Evolutionary conservation across 2,329 filamentous ascomycete genomes (phyloP), one percentile per base, ranked within the genome.

Genomic region (Talaromyces sp.): DNA sequence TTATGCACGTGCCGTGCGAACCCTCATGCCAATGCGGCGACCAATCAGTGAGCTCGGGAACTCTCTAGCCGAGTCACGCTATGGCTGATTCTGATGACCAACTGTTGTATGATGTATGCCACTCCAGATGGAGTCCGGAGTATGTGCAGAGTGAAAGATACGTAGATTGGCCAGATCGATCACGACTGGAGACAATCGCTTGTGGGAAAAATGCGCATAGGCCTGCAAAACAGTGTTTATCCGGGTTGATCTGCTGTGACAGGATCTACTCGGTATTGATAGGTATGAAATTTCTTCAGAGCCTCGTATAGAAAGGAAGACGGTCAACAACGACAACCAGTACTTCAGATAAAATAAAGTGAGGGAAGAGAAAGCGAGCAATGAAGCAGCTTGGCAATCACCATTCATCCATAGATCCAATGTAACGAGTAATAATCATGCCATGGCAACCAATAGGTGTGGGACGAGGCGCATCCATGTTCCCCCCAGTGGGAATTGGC

Each of bases 21-120:
- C 37, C 37, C 47, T 35, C 22, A 11, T 24, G 24, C 19, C 32
- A 9, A 6, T 30, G 48, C 16, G 1, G 1, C 11, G n/a, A 10
- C 37, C 43, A 51, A 47, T 55, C 48, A 51, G n/a, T 8, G 27
- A 7, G 14, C 32, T 14, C 56, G 45, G 45, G 33, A 48, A n/a
- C 41, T 51, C 27, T 35, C 33, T 45, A 54, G 51, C 51, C 56
- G 44, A 57, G 49, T 59, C 47, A 52, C 43, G 57, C 54, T 33
- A 53, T 51, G 17, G 30, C 17, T 41, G 36, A 54, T 47, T 36
- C 39, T 44, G 24, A 43, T 41, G 24, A 49, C 37, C 20, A 35
- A 29, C 14, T 13, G 8, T 13, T 43, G n/a, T 14, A 32, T 32
- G 3, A 32, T 32, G 30, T 5, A 42, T 29, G 11, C 8, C 22